These are phyloP conservation scores for Prunella vulgaris DNA, from an alignment of 257 asterid genomes.

Conservation along the genomic window DNA sequence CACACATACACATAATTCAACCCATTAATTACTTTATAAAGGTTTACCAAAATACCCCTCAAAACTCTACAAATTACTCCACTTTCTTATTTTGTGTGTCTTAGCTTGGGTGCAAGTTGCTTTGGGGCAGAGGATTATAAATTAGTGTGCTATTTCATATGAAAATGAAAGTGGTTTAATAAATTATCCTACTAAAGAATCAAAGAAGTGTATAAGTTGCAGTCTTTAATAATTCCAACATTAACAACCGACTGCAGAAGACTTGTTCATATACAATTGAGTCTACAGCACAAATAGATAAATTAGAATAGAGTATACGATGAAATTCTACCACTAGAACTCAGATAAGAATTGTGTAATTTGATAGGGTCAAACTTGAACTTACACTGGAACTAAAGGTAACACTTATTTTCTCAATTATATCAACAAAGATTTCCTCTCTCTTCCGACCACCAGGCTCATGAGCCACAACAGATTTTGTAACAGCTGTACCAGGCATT, in stretches of 20 bases:
- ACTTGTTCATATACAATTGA: background rate
- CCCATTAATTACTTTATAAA: too few relatives aligned
- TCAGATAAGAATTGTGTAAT: constrained; percentile 7
- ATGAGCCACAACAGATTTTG: constrained; percentile 94
- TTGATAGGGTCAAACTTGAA: constrained; percentile 22
- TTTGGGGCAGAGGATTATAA: too few relatives aligned
- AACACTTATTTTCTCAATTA: constrained; percentile 94
- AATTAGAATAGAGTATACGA: constrained; percentile 7
- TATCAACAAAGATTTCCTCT: constrained; percentile 97
- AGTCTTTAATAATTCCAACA: background rate
- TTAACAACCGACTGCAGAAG: background rate
- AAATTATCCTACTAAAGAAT: background rate
- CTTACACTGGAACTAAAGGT: constrained; percentile 99
- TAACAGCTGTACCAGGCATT: constrained; percentile 98
- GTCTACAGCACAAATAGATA: constrained; percentile 10
- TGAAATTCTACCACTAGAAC: constrained; percentile 5
- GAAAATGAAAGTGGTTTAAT: background rate
- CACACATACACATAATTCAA: too few relatives aligned
- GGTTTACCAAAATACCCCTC: too few relatives aligned
- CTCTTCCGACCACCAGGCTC: constrained; percentile 97
- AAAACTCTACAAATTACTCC: too few relatives aligned
- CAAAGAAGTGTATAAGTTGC: background rate
- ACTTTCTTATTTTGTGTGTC: too few relatives aligned
- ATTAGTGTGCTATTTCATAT: background rate
- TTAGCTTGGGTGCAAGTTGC: too few relatives aligned